Evolutionary conservation across 768 basidiomycete species (phyloP), one percentile per base, ranked within the genome.

Genomic region (Crassisporium funariophilum): DNA sequence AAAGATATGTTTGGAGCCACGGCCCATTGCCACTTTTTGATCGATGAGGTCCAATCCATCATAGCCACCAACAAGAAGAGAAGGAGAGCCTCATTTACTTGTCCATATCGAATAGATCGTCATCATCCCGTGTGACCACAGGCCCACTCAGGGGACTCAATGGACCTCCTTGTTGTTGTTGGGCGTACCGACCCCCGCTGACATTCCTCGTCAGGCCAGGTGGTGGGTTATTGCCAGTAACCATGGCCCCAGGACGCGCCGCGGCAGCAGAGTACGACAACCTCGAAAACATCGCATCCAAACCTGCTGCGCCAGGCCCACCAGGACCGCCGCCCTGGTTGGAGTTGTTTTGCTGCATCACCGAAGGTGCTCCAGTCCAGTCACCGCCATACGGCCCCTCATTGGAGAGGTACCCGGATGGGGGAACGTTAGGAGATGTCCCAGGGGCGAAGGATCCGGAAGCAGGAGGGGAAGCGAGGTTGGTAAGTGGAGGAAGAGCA

Each of bases 61-160:
- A 6, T 22, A 40, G 47, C 35, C 33, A 12, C 12, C 13, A 31
- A 35, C 36, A 29, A 44, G 34, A 39, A 52, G 23, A 20, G 40
- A 38, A 34, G 37, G 35, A 15, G 42, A 33, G 35, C 29, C 13
- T 34, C 36, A 33, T 45, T 56, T 53, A 65, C 47, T 60, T 56
- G 52, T 88, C 86, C 82, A 88, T 83, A 57, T 72, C 73, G 62
- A 90, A 90, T 60, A 89, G 63, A 41, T 77, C 71, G 58, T 85
- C 86, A 60, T 86, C 84, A 50, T 86, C 79, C 24, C 71, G 71
- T n/a, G 75, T 79, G 23, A 76, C 66, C 34, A 81, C 78, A 3
- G 84, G 82, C 44, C 79, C 70, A 56, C 82, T 80, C 46, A 86
- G 67, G 42, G 84, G 84, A 59, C 84, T 86, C 56, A 77, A 61